Base-by-base conservation (phyloP, 163 green algal genomes). In the Chloromonas sp. region DNA sequence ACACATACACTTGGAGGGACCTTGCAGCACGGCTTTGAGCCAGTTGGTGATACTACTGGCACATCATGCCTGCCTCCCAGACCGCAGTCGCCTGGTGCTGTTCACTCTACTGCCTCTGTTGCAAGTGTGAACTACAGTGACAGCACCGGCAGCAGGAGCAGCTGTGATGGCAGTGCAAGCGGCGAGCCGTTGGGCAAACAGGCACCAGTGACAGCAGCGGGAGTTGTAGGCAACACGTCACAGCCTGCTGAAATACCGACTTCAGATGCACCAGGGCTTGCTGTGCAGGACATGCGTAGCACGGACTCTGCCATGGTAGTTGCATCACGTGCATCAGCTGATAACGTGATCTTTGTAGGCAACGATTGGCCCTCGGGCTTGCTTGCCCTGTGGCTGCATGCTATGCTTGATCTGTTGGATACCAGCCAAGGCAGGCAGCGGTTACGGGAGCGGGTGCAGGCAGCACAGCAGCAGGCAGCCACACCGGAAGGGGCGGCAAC, bases 321-420 rank as follows among this genome's bases (percentile, higher is more conserved):
- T 36, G 36, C 36, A 36, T 36, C 36, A 36, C 36, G 36, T 36
- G 36, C 36, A 36, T 36, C 36, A 11, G 66, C 5, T 11, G 71
- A 58, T 14, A 14, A 14, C 79, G 78, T 83, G n/a, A 80, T 95
- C 2, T 95, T 94, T 87, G 85, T 95, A n/a, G 90, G 77, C 79
- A 95, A 94, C 66, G 92, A 95, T 78, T 95, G 92, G 92, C 90
- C 92, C 0, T 87, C 87, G 79, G 90, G 85, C 0, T 78, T 93
- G 60, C 83, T 95, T 78, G 91, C 92, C 14, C 70, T 94, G 62
- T 94, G 91, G 91, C 87, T 94, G 62, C 60, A 11, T 74, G 66
- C 66, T 5, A 11, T 5, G 11, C 5, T 11, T 5, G 66, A 74
- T 5, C 66, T 74, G 66, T 11, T 74, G 66, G 36, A 36, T 36